Base-by-base conservation (phyloP, 148 eudicot genomes). In the Rhododendron kiyosumense region DNA sequence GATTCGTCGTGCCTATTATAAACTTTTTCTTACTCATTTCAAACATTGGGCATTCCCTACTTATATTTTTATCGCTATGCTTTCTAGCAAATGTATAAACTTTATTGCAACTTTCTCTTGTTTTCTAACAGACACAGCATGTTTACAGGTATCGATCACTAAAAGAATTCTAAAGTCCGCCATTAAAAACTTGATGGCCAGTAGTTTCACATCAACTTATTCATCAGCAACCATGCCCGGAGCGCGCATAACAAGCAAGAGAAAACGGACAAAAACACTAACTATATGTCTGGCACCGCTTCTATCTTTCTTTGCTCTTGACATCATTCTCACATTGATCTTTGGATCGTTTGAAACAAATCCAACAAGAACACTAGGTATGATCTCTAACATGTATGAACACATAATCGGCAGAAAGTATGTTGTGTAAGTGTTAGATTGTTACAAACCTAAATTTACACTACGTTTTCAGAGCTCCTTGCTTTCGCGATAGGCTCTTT, bases 331-430 rank as follows among this genome's bases (percentile, higher is more conserved):
- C 79, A 12, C 87, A 46, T 52, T 81, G 54, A 67, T 85, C 78
- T 81, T 63, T 34, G 84, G 87, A 80, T 49, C 84, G 69, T 81
- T 80, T 34, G 87, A 82, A 57, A 48, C 48, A 85, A 80, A 48
- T 81, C 79, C 78, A 67, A 48, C 79, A 79, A 63, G 59, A 78
- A 61, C 32, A 26, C 83, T 49, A 80, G 87, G 87, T 85, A 80
- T 18, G 77, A 45, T 7, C 32, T 14, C 61, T 22, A 14, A n/a
- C 69, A 41, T 24, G 65, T 6, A 20, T 38, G 57, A 12, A 34
- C 32, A 15, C 74, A 84, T 17, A 36, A 84, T 51, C 10, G 9
- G 18, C 26, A 24, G 45, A 77, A 38, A 17, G 15, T 5, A 71
- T 18, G 18, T 18, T 20, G 24, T 1, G 20, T 5, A 59, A 59